Evolutionary conservation across 768 basidiomycete species (phyloP).

Genomic region (Collybia sordida): DNA sequence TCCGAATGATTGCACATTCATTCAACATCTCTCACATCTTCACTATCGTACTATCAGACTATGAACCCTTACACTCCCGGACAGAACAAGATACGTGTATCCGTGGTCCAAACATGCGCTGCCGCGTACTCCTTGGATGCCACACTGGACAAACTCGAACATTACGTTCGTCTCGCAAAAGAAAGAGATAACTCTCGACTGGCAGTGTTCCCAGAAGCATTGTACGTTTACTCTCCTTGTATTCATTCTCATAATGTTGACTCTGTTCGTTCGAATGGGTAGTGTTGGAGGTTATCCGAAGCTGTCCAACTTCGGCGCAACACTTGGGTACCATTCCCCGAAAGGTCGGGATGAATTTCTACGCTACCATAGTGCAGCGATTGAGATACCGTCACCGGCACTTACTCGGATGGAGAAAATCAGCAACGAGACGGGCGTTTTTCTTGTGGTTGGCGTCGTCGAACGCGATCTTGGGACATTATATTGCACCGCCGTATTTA

Average conservation of each 20-base stretch:
- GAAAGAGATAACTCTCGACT: slow-evolving; percentile 46
- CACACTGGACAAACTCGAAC: slow-evolving; percentile 51
- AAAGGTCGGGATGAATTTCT: slow-evolving; percentile 61
- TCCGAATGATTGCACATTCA: no score
- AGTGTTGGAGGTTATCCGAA: slow-evolving; percentile 57
- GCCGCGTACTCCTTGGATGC: slow-evolving; percentile 42
- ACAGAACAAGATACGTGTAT: slow-evolving; percentile 29
- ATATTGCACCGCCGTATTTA: slow-evolving; percentile 60
- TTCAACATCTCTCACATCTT: no score
- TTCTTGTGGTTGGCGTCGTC: slow-evolving; percentile 60
- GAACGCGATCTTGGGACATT: slow-evolving; percentile 62
- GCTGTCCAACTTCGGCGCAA: slow-evolving; percentile 49
- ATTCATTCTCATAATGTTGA: neutral
- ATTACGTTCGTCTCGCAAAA: slow-evolving; percentile 41
- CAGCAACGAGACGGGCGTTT: slow-evolving; percentile 46
- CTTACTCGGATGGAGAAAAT: slow-evolving; percentile 47
- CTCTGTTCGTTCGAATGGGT: neutral
- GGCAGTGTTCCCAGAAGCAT: slow-evolving; percentile 58
- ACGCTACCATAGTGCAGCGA: slow-evolving; percentile 52
- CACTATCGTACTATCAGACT: no score
- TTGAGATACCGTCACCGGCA: slow-evolving; percentile 56
- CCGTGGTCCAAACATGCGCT: slow-evolving; percentile 53
- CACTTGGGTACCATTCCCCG: slow-evolving; percentile 46
- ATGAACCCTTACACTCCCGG: no score
- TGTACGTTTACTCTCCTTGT: slow-evolving; percentile 31